Base-by-base conservation (phyloP, 1,139 yeast genomes). In the Nadsonia starkeyi-henricii region DNA sequence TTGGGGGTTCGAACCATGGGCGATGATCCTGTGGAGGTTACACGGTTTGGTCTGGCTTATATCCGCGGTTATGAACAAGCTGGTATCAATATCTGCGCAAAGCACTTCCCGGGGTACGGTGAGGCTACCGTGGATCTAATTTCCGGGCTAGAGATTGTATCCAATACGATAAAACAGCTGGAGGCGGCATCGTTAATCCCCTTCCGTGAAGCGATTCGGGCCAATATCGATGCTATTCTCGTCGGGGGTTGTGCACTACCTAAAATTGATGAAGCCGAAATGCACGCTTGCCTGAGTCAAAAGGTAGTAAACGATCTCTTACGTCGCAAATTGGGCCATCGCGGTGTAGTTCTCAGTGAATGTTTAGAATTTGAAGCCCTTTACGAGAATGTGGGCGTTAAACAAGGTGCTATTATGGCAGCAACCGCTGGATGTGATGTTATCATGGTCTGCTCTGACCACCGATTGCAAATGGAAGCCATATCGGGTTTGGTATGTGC, bases 171-270 rank as follows among this genome's bases (percentile, higher is more conserved):
- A 45, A 77, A 72, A 45, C 81, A 77, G 58, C 66, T 79, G 42
- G 73, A 73, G 50, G 69, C 70, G 43, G 71, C 72, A 54, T 75
- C 77, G 54, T 63, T 73, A 47, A 66, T 73, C 17, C 83, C 85
- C 2, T 79, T 78, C 56, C 72, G 72, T 15, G 67, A 68, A 48
- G 65, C 78, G 45, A 73, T 77, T 43, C 69, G 73, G 45, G 72
- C 67, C 43, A 69, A 68, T n/a, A 62, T 79, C 42, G 83, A 79
- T 58, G 78, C 83, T 0, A 64, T 78, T 26, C 69, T 74, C 63
- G 81, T 77, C 2, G 80, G 83, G n/a, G 83, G 83, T 3, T 78
- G 82, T 54, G 82, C 81, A 2, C 74, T 78, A n/a, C 85, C 85
- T 1, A 74, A 77, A 46, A 72, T 79, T 18, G 70, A 78, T 28